Percentiles rank a stretch among this genome's conserved stretches.
phyloP scores from a whole-genome alignment of 2,329 filamentous ascomycete genomes.

The Scedosporium apiospermum region DNA sequence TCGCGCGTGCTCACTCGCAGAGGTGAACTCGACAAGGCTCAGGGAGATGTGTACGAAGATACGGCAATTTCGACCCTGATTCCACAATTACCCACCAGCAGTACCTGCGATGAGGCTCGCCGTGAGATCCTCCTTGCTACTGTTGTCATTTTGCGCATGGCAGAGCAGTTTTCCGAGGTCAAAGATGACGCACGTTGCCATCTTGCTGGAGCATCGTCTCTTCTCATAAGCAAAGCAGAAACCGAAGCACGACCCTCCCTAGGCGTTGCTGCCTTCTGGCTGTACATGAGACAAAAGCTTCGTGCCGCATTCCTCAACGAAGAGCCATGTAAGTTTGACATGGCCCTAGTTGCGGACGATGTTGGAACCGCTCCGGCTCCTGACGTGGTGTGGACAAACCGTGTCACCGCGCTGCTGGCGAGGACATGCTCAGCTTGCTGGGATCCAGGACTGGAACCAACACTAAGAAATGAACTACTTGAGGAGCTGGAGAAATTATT shows the following conservation, averaged over 20 bases:
- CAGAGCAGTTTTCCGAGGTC: conserved; percentile 6
- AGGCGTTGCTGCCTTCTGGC: conserved; percentile 3
- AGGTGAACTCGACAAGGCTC: background rate
- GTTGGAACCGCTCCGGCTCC: background rate
- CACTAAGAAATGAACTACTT: background rate
- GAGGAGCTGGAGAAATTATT: background rate
- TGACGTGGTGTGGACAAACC: conserved; percentile 2
- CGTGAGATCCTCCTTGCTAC: conserved; percentile 2
- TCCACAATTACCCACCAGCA: background rate
- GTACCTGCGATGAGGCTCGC: background rate
- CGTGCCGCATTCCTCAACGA: conserved; percentile 5
- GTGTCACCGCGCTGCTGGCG: background rate
- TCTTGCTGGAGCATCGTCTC: background rate
- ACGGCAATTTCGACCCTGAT: background rate
- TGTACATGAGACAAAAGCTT: conserved; percentile 3
- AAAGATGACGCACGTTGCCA: conserved; percentile 3
- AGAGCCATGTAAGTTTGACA: conserved; percentile 1
- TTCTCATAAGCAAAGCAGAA: background rate
- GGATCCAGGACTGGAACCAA: background rate
- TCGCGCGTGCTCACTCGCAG: background rate
- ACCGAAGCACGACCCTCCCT: background rate
- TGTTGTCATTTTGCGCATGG: conserved; percentile 6
- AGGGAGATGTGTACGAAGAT: background rate
- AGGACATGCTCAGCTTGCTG: conserved; percentile 4
- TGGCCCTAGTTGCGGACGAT: background rate